Evolutionary conservation across 768 basidiomycete genomes (phyloP), one percentile per base, ranked within the genome.

Genomic region (Tubosaeta sp.): DNA sequence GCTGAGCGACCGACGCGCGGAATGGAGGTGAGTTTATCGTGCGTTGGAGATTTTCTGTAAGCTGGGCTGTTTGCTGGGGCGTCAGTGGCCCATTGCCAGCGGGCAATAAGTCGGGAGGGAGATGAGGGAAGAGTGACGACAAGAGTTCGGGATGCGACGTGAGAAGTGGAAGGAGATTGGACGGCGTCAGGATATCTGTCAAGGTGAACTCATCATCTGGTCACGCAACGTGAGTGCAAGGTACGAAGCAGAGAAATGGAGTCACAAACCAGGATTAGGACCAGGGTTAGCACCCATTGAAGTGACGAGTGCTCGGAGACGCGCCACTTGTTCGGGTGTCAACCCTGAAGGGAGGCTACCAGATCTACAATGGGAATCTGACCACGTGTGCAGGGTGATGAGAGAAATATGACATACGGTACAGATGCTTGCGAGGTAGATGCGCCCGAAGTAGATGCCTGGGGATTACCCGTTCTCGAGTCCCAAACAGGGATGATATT

Each of bases 11-110:
- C 2, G 89, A 86, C 6, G 81, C 72, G 53, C 87, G 84, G 71
- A 94, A 93, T 59, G 89, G 92, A 0, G 90, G 86, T 1, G 88
- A 89, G 53, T 82, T 79, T 53, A 94, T 81, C 57, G 94, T 83
- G 30, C 82, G 81, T 49, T 86, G 76, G 7, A 96, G 73, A 3
- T 74, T 82, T 46, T 91, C 84, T 1, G 64, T 59, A 7, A 62
- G 59, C 25, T 59, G 61, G 3, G 53, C 52, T 1, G 49, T 59
- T 43, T 67, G 60, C 1, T 67, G 54, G 0, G 60, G 55, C 5
- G 66, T 65, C 40, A 56, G 14, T 4, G 65, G 56, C 13, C 25
- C 32, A 71, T 10, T 87, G 86, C 25, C 92, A 76, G 60, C 84
- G 77, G 91, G 88, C 62, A 87, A 82, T 51, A 94, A 71, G 4